A percentile compares a stretch with the other conserved stretches of the same genome.
phyloP scores from a whole-genome alignment of 352 stramenopile species.

The Pythium phragmiticola region DNA sequence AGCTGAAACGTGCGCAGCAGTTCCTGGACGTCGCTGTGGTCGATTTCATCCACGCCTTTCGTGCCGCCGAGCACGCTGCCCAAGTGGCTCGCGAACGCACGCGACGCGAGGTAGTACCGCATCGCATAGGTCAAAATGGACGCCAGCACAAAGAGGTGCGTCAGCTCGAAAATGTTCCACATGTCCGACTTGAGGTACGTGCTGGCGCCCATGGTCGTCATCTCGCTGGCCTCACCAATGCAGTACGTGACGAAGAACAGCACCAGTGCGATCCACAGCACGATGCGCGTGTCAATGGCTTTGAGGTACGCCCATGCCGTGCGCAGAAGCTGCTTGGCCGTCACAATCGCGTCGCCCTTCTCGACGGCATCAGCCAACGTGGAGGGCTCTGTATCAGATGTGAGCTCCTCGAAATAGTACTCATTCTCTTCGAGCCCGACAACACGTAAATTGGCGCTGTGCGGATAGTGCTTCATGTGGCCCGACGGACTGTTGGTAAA shows the following conservation, averaged over 20 bases:
- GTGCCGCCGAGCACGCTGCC: slow-evolving; percentile 33
- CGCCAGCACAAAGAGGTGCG: slow-evolving; percentile 63
- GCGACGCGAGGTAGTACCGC: slow-evolving; percentile 66
- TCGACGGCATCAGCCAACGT: not conserved
- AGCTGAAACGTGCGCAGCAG: slow-evolving; percentile 69
- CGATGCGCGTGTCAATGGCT: slow-evolving; percentile 53
- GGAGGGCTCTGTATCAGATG: not conserved
- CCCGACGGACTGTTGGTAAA: slow-evolving; percentile 80
- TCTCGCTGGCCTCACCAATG: slow-evolving; percentile 74
- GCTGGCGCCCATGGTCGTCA: slow-evolving; percentile 69
- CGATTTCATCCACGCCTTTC: slow-evolving; percentile 45
- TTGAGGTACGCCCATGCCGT: slow-evolving; percentile 7
- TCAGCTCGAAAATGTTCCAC: slow-evolving; percentile 89
- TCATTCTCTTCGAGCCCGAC: slow-evolving; percentile 70
- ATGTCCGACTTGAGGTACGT: slow-evolving; percentile 83
- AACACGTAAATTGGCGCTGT: slow-evolving; percentile 81
- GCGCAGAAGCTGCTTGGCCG: not conserved
- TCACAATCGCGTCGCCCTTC: not conserved
- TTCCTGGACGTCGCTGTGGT: slow-evolving; percentile 61
- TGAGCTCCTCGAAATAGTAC: slow-evolving; percentile 12
- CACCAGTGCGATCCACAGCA: slow-evolving; percentile 66
- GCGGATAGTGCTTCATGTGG: slow-evolving; percentile 77
- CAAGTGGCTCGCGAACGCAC: slow-evolving; percentile 47
- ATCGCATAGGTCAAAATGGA: slow-evolving; percentile 65
- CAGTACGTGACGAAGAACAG: slow-evolving; percentile 81